A percentile compares a stretch with the other conserved stretches of the same genome.
These are phyloP conservation scores for Xylaria multiplex DNA, from an alignment of 2,329 filamentous ascomycete genomes.

Conservation along the genomic window DNA sequence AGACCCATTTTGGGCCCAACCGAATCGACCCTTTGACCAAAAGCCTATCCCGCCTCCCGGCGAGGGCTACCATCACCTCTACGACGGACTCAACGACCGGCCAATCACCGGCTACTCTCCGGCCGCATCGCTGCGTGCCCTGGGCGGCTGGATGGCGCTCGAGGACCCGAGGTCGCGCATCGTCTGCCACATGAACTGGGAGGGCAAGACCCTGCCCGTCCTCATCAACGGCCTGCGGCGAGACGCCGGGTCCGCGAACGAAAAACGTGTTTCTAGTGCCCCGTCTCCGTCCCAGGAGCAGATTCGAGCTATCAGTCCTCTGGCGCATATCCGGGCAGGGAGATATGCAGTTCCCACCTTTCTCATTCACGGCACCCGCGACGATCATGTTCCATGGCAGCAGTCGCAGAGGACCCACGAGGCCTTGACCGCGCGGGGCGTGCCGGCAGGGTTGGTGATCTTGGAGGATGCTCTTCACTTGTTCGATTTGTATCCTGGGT, in stretches of 20 bases:
- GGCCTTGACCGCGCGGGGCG: not conserved
- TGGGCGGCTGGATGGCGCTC: constrained; percentile 41
- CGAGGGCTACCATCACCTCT: too few species aligned
- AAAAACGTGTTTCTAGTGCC: not conserved
- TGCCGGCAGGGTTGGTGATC: not conserved
- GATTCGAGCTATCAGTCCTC: constrained; percentile 44
- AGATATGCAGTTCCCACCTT: constrained; percentile 50
- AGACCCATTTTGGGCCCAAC: constrained; percentile 1
- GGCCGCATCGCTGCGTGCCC: not conserved
- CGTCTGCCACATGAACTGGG: constrained; percentile 55
- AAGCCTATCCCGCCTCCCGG: too few species aligned
- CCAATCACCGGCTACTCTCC: constrained; percentile 35
- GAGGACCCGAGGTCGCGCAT: constrained; percentile 50
- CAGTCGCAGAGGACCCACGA: constrained; percentile 40
- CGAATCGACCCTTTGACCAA: not conserved
- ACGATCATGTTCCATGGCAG: constrained; percentile 51
- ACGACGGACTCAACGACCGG: constrained; percentile 35
- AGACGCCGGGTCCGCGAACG: too few species aligned
- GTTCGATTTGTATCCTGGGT: not conserved
- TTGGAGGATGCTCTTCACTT: not conserved
- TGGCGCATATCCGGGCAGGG: constrained; percentile 47
- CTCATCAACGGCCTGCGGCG: too few species aligned
- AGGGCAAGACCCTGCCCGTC: constrained; percentile 47
- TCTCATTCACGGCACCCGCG: constrained; percentile 46
- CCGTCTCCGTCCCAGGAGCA: constrained; percentile 30